Evolutionary conservation across 139 green algal genomes (phyloP), one percentile per base, ranked within the genome.

Genomic region (Deuterostichococcus epilithicus): DNA sequence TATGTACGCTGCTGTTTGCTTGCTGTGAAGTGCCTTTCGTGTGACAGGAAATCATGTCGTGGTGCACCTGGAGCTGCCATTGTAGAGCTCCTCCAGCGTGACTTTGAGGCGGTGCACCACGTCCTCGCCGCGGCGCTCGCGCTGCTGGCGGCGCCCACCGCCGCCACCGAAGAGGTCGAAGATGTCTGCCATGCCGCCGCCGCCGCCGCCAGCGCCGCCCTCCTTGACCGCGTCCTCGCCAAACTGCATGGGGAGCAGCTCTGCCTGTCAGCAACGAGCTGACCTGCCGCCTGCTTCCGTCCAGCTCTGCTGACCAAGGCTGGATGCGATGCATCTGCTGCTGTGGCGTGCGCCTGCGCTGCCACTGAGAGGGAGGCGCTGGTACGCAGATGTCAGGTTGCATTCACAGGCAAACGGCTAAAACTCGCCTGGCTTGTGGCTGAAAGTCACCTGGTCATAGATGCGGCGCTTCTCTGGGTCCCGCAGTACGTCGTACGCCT

Each of bases 191-290:
- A 97, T 94, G 66, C 91, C 91, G 32, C 88, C 88, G 32, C 86
- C 86, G 39, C 84, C 87, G 67, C 89, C 89, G 38, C 90, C 91
- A 35, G 90, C 92, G 83, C 94, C 93, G 68, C 93, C 94, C 80
- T 99, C 96, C 86, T 99, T 99, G 42, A 98, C 80, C 0, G 94
- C 96, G 58, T 99, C 96, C 84, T 99, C 96, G n/a, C 96, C 96
- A 84, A 97, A 99, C 90, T 99, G 88, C 82, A 83, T 18, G 45
- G 18, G 45, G 45, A 60, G 45, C 45, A 60, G 18, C 15, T 60
- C 45, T 60, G 45, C 45, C 13, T 13, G 45, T 18, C 45, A 60
- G 45, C n/a, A n/a, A n/a, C n/a, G n/a, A n/a, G n/a, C n/a, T n/a
- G n/a, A n/a, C n/a, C n/a, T n/a, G n/a, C n/a, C n/a, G n/a, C n/a